phyloP scores from a whole-genome alignment of 176 grass and related monocot genomes.

The Cocos nucifera region DNA sequence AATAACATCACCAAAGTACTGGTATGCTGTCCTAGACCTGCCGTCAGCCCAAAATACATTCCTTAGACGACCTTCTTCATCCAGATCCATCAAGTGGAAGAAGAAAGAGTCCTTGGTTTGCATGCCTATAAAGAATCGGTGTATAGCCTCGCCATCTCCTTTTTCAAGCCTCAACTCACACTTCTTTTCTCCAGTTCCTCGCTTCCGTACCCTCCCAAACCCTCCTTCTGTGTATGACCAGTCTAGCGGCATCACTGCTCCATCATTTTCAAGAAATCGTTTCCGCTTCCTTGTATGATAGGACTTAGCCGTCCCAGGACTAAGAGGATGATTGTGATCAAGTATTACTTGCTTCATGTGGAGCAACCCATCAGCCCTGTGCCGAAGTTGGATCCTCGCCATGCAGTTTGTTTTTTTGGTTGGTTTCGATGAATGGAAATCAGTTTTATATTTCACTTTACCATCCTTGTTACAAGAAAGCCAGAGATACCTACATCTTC shows the following conservation, averaged over 20 bases:
- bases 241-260: neutral
- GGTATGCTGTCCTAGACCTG: conserved; percentile 12
- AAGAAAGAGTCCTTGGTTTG: conserved; percentile 18
- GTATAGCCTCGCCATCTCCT: conserved; percentile 21
- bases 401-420: conserved; percentile 9
- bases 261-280: conserved; percentile 1
- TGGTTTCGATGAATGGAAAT: neutral
- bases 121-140: conserved; percentile 12
- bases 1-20: conserved; percentile 23
- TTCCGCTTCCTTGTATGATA: conserved; percentile 2
- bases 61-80: conserved; percentile 15
- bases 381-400: conserved; percentile 1
- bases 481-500: conserved; percentile 2
- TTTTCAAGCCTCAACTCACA: conserved; percentile 5
- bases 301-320: neutral
- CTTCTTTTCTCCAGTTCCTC: neutral
- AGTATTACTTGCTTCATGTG: conserved; percentile 7
- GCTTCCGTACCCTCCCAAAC: neutral
- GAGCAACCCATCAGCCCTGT: conserved; percentile 5
- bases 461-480: conserved; percentile 11
- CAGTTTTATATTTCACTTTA: conserved; percentile 5
- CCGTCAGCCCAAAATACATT: conserved; percentile 22
- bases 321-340: conserved; percentile 7
- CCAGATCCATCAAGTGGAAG: conserved; percentile 20
- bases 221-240: neutral